Evolutionary conservation across 805 yeast genomes (phyloP).

Genomic region (Metschnikowia orientalis): DNA sequence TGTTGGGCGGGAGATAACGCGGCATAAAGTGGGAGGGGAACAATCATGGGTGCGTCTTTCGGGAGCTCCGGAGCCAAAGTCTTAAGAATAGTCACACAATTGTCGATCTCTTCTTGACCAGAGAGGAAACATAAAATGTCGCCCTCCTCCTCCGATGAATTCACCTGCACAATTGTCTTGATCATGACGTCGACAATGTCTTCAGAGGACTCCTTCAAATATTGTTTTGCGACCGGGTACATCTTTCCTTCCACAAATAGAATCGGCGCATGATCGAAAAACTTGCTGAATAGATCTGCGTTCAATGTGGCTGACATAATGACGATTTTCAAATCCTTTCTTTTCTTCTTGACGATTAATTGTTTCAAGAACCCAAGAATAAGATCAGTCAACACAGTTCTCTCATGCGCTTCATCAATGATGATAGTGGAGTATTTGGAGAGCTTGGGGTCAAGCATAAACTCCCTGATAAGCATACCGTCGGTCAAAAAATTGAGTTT

Average conservation of each 20-base stretch:
- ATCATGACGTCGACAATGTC: conserved; percentile 81
- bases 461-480: conserved; percentile 93
- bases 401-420: conserved; percentile 96
- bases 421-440: conserved; percentile 68
- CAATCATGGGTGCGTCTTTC: conserved; percentile 67
- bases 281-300: conserved; percentile 78
- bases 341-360: conserved; percentile 45
- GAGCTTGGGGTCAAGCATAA: conserved; percentile 68
- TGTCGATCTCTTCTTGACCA: conserved; percentile 97
- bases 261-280: conserved; percentile 78
- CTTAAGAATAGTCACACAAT: conserved; percentile 59
- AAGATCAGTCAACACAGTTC: conserved; percentile 88
- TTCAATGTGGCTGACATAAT: conserved; percentile 97
- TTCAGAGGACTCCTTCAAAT: conserved; percentile 59
- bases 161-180: conserved; percentile 71
- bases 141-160: conserved; percentile 75
- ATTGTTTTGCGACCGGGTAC: conserved; percentile 74
- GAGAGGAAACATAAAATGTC: conserved; percentile 91
- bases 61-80: conserved; percentile 64
- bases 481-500: conserved; percentile 85
- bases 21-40: conserved; percentile 86
- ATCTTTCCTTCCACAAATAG: conserved; percentile 85
- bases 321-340: conserved; percentile 61
- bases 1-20: conserved; percentile 86
- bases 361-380: conserved; percentile 83